Percentiles rank a stretch among this genome's conserved stretches.
These are phyloP conservation scores for Talaromyces verruculosus DNA, from an alignment of 2,329 filamentous ascomycete species.

Conservation along the genomic window DNA sequence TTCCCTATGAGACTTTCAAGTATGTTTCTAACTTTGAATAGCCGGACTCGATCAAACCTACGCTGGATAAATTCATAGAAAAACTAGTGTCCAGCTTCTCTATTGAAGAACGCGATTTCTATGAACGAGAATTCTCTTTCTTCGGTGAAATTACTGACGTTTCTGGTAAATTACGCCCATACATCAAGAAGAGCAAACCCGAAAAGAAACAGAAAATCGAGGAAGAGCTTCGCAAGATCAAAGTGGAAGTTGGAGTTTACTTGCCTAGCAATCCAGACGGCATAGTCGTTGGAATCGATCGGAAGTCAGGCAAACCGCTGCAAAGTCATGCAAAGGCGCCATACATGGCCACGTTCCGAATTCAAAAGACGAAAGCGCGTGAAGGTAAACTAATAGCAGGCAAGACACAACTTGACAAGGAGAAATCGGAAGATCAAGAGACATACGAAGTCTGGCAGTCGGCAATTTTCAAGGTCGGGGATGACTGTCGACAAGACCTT, in stretches of 20 bases:
- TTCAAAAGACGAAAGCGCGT: constrained; percentile 67
- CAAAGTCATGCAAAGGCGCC: constrained; percentile 98
- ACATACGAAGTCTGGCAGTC: constrained; percentile 97
- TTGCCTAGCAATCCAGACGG: constrained; percentile 96
- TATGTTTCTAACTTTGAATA: constrained; percentile 35
- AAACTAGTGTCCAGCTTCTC: constrained; percentile 83
- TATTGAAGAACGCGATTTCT: constrained; percentile 75
- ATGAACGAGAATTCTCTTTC: constrained; percentile 94
- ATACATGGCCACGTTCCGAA: constrained; percentile 98
- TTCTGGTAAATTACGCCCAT: constrained; percentile 91
- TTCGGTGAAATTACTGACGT: constrained; percentile 95
- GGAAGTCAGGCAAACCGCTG: constrained; percentile 94
- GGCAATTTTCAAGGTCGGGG: constrained; percentile 98
- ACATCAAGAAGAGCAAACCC: constrained; percentile 86
- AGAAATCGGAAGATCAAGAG: constrained; percentile 38
- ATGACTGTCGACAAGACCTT: constrained; percentile 96
- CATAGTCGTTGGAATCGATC: constrained; percentile 94
- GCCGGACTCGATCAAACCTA: constrained; percentile 91
- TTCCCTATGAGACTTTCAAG: constrained; percentile 9
- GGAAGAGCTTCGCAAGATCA: constrained; percentile 94
- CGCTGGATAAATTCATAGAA: constrained; percentile 83
- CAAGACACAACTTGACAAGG: constrained; percentile 30
- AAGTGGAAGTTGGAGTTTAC: constrained; percentile 96
- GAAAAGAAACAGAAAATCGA: constrained; percentile 99
- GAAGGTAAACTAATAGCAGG: constrained; percentile 29